These are phyloP conservation scores for Marasmius fiardii DNA, from an alignment of 1,284 basidiomycete species.

Conservation along the genomic window DNA sequence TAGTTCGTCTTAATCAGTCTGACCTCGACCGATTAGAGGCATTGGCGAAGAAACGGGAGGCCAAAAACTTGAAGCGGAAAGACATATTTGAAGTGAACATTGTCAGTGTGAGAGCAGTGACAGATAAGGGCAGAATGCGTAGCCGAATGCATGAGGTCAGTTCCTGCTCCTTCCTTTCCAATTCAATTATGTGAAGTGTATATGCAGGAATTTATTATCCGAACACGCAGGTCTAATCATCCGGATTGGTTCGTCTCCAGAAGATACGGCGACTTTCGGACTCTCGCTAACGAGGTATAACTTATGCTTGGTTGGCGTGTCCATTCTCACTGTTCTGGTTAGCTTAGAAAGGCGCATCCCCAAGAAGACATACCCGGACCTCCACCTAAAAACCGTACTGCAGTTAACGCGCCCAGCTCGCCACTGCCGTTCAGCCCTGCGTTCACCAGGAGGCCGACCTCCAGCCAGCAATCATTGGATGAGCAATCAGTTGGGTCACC, in stretches of 20 bases:
- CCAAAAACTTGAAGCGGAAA: slow-evolving; percentile 39
- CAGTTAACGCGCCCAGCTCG: slow-evolving; percentile 47
- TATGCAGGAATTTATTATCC: slow-evolving; percentile 88
- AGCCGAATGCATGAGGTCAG: slow-evolving; percentile 81
- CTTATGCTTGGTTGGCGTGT: neutral
- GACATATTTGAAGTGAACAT: slow-evolving; percentile 86
- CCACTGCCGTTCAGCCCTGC: slow-evolving; percentile 25
- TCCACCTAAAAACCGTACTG: slow-evolving; percentile 82
- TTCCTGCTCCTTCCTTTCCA: slow-evolving; percentile 8
- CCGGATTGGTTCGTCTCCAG: slow-evolving; percentile 87
- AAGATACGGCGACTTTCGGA: slow-evolving; percentile 92
- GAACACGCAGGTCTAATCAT: slow-evolving; percentile 73
- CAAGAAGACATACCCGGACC: slow-evolving; percentile 76
- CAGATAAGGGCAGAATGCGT: slow-evolving; percentile 80
- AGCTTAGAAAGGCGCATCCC: slow-evolving; percentile 85
- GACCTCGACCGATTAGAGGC: slow-evolving; percentile 77
- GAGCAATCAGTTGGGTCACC: slow-evolving; percentile 11
- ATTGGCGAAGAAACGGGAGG: slow-evolving; percentile 58
- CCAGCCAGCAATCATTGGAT: slow-evolving; percentile 15
- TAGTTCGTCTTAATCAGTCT: slow-evolving; percentile 80
- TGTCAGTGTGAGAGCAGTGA: slow-evolving; percentile 76
- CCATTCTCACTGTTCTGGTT: slow-evolving; percentile 14
- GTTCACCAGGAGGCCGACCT: slow-evolving; percentile 15
- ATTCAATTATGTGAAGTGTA: slow-evolving; percentile 9
- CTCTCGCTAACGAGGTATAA: slow-evolving; percentile 78